phyloP scores from a whole-genome alignment of 2,329 filamentous ascomycete species.

The Sarocladiaceae sp. region DNA sequence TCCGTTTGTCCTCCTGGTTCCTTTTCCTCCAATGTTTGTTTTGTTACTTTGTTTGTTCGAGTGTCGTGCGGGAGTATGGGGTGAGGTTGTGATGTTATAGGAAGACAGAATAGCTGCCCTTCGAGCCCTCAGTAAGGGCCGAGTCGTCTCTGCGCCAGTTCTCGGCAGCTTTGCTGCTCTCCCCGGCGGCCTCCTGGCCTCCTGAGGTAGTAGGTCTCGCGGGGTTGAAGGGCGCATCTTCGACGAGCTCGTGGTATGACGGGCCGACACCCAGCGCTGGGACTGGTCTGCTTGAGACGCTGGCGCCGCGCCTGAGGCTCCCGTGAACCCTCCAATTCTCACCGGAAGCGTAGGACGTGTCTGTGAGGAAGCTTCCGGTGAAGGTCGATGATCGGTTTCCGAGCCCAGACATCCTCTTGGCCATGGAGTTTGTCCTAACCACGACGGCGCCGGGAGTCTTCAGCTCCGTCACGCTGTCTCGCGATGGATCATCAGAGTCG shows the following conservation, averaged over 20 bases:
- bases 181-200: conserved; percentile 8
- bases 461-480: conserved; percentile 18
- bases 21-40: no score
- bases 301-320: conserved; percentile 74
- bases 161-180: not conserved
- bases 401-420: not conserved
- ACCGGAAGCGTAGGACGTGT: conserved; percentile 27
- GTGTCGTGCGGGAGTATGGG: no score
- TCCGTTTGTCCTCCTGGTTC: no score
- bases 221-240: conserved; percentile 32
- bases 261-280: conserved; percentile 11
- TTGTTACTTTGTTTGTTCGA: no score
- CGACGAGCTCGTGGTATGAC: conserved; percentile 28
- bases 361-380: conserved; percentile 18
- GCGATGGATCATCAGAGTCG: conserved; percentile 17
- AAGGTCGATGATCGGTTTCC: conserved; percentile 3
- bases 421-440: not conserved
- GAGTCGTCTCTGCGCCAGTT: conserved; percentile 16
- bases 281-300: conserved; percentile 33
- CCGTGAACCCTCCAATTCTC: conserved; percentile 46
- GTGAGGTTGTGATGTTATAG: no score
- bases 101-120: conserved; percentile 21
- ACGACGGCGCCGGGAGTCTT: not conserved
- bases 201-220: conserved; percentile 21
- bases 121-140: conserved; percentile 14